Conservation (phyloP, 2,329 filamentous ascomycete genomes). For the Phoma herbarum region DNA sequence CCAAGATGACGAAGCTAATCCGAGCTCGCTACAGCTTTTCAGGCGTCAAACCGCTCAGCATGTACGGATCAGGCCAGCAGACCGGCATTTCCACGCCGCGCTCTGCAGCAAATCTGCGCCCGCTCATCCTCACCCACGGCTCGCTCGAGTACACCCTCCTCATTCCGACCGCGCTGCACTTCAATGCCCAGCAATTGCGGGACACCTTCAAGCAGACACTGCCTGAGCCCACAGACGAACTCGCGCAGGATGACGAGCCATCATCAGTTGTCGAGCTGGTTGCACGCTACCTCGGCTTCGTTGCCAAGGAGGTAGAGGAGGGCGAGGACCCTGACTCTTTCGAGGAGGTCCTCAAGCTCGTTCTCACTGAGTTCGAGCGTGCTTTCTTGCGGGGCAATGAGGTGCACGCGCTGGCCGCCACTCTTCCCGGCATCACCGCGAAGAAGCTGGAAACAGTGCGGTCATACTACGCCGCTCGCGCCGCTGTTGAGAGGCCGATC, state of each 20-base stretch:
- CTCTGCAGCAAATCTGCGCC: slow-evolving; percentile 90
- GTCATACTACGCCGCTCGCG: slow-evolving; percentile 90
- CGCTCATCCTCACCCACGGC: slow-evolving; percentile 89
- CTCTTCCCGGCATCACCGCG: slow-evolving; percentile 85
- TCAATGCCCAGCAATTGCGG: slow-evolving; percentile 93
- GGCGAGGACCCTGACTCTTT: slow-evolving; percentile 93
- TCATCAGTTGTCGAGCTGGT: slow-evolving; percentile 93
- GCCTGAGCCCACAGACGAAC: slow-evolving; percentile 92
- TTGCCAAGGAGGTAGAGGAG: slow-evolving; percentile 88
- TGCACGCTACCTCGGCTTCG: slow-evolving; percentile 89
- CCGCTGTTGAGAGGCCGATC: slow-evolving; percentile 83
- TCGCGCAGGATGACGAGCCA: slow-evolving; percentile 98
- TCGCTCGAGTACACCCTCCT: slow-evolving; percentile 96
- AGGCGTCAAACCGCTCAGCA: slow-evolving; percentile 26
- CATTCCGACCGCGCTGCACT: slow-evolving; percentile 93
- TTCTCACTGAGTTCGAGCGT: slow-evolving; percentile 95
- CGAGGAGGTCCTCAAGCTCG: slow-evolving; percentile 89
- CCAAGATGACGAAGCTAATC: slow-evolving; percentile 13
- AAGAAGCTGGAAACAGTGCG: slow-evolving; percentile 93
- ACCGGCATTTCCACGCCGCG: slow-evolving; percentile 97
- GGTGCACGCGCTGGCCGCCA: slow-evolving; percentile 87
- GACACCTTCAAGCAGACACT: slow-evolving; percentile 86
- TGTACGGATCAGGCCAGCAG: slow-evolving; percentile 91
- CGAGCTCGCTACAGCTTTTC: slow-evolving; percentile 18
- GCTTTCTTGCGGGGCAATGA: slow-evolving; percentile 95